Evolutionary conservation across 306 rosid genomes (phyloP).

Genomic region (Prosopis cineraria): DNA sequence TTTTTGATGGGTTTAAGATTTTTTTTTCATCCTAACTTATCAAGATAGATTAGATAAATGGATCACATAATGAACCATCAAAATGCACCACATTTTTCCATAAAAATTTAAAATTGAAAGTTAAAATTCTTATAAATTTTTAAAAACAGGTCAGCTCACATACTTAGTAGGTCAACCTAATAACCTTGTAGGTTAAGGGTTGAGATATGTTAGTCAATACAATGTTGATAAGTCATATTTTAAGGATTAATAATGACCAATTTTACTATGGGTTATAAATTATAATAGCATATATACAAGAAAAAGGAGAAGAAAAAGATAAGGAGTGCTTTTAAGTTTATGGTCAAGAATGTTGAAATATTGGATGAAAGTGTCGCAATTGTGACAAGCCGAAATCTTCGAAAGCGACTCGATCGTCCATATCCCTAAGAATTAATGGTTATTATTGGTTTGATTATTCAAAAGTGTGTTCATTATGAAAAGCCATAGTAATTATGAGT

Average conservation of each 20-base stretch:
- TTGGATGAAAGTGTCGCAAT: neutral
- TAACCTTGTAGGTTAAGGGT: neutral
- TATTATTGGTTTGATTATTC: neutral
- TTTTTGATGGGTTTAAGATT: neutral
- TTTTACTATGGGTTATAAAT: neutral
- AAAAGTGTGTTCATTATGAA: constrained; percentile 1
- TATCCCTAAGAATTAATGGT: neutral
- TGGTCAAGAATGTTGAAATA: constrained; percentile 12
- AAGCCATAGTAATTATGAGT: neutral
- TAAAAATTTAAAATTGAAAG: neutral
- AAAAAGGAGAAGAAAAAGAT: neutral
- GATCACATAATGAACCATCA: neutral
- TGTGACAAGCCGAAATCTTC: constrained; percentile 2
- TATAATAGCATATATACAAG: neutral
- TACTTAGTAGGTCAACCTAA: neutral
- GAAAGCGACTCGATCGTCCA: neutral
- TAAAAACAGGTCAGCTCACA: too few species aligned
- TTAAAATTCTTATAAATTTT: neutral
- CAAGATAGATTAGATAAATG: neutral
- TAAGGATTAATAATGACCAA: neutral
- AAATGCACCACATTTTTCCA: neutral
- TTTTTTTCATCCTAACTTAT: neutral
- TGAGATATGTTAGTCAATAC: neutral
- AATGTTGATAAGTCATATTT: too few species aligned
- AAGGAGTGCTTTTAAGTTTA: neutral